phyloP scores from a whole-genome alignment of 495 filamentous ascomycete genomes.

The Neurospora sp. region DNA sequence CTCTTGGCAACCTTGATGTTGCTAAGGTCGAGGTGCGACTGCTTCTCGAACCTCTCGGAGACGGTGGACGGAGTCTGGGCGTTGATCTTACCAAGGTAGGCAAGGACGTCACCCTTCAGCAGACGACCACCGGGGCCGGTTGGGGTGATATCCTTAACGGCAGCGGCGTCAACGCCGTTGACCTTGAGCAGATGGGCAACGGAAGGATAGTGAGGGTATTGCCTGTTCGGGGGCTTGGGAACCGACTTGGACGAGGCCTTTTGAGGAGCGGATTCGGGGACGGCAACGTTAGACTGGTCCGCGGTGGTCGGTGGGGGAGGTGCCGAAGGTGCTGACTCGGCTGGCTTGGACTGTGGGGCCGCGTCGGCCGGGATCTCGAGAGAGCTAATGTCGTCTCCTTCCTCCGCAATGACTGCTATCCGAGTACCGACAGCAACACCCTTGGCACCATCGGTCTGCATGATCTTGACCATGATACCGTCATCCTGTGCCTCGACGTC shows the following conservation, averaged over 20 bases:
- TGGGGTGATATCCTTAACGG: slow-evolving; percentile 67
- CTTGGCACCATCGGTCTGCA: slow-evolving; percentile 59
- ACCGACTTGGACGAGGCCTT: slow-evolving; percentile 27
- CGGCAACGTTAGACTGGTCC: background rate
- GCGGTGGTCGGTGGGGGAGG: slow-evolving; percentile 14
- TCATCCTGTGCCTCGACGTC: slow-evolving; percentile 85
- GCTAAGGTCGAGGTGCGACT: slow-evolving; percentile 78
- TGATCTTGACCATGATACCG: slow-evolving; percentile 68
- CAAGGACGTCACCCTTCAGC: slow-evolving; percentile 91
- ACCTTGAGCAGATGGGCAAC: slow-evolving; percentile 70
- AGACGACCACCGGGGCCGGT: slow-evolving; percentile 84
- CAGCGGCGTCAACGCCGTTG: slow-evolving; percentile 60
- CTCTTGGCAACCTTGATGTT: slow-evolving; percentile 75
- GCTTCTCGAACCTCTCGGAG: slow-evolving; percentile 57
- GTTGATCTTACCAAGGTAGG: slow-evolving; percentile 70
- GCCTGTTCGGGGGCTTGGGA: slow-evolving; percentile 51
- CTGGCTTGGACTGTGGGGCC: slow-evolving; percentile 16
- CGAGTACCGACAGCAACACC: slow-evolving; percentile 58
- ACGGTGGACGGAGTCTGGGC: slow-evolving; percentile 58
- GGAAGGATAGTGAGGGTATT: slow-evolving; percentile 76
- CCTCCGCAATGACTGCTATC: slow-evolving; percentile 68
- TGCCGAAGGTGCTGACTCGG: slow-evolving; percentile 11
- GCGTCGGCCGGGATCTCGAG: slow-evolving; percentile 60
- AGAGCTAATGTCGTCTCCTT: slow-evolving; percentile 58
- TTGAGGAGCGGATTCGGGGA: slow-evolving; percentile 20